Evolutionary conservation across 257 asterid species (phyloP), one percentile per base, ranked within the genome.

Genomic region (Thymus mandschuricus): DNA sequence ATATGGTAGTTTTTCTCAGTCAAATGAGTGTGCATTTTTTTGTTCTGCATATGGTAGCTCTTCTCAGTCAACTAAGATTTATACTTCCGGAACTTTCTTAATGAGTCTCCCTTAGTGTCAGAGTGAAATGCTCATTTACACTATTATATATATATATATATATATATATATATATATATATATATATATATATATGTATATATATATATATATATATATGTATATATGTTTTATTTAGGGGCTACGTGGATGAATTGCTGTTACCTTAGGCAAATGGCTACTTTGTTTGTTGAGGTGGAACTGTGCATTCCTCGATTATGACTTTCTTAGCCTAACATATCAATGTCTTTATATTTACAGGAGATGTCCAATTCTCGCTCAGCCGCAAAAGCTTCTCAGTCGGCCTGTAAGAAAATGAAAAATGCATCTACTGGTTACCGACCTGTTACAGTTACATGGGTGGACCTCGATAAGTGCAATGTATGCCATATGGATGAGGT

Each of bases 401-500:
- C 71, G 70, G 82, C 86, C 29, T 71, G 81, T 68, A 84, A 73
- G 80, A 86, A 86, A 79, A 58, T 68, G 72, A 88, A 82, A 70
- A 80, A 82, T 54, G 54, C 75, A 65, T 81, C 90, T 79, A 80
- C 62, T 74, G 90, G 93, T 66, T 86, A 84, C 83, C 84, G 97
- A 72, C 84, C 91, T 69, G 98, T 95, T 74, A 86, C 84, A 48
- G 97, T 92, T 78, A 91, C 83, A 52, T 95, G 99, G 99, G 88
- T 86, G 71, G 99, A 95, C 84, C 96, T 95, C 75, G 99, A 95
- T 76, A 95, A 92, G 83, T 95, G 99, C 86, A 88, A 90, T 70
- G 99, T 95, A 50, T 95, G 99, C 85, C 97, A 92, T 80, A 95
- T 95, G 99, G 99, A 95, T 66, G 99, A 95, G 96, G 99, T 94